Base-by-base conservation (phyloP, 2,329 filamentous ascomycete species). In the Penicillium sclerotigenum region DNA sequence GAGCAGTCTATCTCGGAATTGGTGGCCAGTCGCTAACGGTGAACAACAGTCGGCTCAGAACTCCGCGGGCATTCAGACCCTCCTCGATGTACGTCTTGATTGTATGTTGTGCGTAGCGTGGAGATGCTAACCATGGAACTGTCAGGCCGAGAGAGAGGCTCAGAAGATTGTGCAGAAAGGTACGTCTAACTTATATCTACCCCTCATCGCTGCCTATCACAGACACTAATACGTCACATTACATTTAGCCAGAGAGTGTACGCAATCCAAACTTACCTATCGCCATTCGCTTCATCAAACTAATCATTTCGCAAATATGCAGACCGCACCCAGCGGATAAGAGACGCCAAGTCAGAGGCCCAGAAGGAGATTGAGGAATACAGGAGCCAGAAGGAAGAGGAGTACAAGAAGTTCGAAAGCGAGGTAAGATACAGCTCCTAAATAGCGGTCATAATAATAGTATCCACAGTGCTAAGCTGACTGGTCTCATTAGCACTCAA, bases 131-230 rank as follows among this genome's bases (percentile, higher is more conserved):
- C 42, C 9, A 33, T 52, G 50, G 48, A 52, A 13, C 57, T 50
- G 16, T 8, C 66, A 97, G 93, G 92, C 94, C 69, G 94, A 99
- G 84, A 89, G 91, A 78, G 93, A 97, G 77, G 94, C 94, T 59
- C 93, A 96, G 79, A 97, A 97, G 84, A 99, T 99, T 75, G 92
- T 99, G 56, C 93, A 97, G 77, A 91, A 94, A 84, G 90, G 93
- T 95, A 76, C 59, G 80, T 74, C 36, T 37, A 38, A 28, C 20
- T 5, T 20, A 37, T 26, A 20, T 38, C 36, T 28, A 2, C 22
- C 52, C 49, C 38, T 43, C 34, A 42, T 45, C 29, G 14, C 36
- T 24, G 24, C 37, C 22, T 45, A 45, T 47, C 29, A 29, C 47
- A 37, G 51, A 54, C 59, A 61, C 65, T 70, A 56, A 69, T 59